These are phyloP conservation scores for Rhynchospora breviuscula DNA, from an alignment of 176 grass and related monocot species.

Conservation along the genomic window DNA sequence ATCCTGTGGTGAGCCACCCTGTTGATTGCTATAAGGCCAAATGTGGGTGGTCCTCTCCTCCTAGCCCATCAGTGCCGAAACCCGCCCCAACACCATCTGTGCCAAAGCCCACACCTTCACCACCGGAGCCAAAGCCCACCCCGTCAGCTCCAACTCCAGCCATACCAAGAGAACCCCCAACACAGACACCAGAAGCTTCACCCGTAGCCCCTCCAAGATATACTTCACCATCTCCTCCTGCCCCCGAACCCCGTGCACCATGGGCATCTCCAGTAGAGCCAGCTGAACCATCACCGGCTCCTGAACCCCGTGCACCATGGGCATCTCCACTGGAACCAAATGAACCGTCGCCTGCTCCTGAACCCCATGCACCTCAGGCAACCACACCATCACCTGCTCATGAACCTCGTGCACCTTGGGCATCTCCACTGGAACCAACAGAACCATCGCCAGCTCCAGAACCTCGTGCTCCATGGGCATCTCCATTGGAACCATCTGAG, in stretches of 20 bases:
- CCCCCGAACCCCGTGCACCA: not conserved
- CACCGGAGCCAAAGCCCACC: not conserved
- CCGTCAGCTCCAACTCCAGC: not conserved
- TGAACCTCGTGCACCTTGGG: not conserved
- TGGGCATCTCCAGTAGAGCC: not conserved
- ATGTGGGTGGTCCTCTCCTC: conserved; percentile 12
- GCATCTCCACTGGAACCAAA: not conserved
- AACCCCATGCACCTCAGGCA: not conserved
- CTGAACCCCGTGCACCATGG: not conserved
- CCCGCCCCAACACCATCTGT: conserved; percentile 3
- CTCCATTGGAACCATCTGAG: not conserved
- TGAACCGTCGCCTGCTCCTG: not conserved
- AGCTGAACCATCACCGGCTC: not conserved
- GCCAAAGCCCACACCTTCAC: conserved; percentile 15
- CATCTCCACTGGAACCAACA: not conserved
- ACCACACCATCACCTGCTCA: not conserved
- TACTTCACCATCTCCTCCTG: not conserved
- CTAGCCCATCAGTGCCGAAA: not conserved
- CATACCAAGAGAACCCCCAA: not conserved
- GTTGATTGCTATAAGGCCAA: conserved; percentile 29
- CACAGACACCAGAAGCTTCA: not conserved
- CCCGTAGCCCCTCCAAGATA: conserved; percentile 10
- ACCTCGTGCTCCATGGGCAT: not conserved
- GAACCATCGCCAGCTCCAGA: not conserved
- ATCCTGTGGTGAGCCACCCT: conserved; percentile 26